Conservation (phyloP, 257 asterid genomes). For the Ophiorrhiza pumila region DNA sequence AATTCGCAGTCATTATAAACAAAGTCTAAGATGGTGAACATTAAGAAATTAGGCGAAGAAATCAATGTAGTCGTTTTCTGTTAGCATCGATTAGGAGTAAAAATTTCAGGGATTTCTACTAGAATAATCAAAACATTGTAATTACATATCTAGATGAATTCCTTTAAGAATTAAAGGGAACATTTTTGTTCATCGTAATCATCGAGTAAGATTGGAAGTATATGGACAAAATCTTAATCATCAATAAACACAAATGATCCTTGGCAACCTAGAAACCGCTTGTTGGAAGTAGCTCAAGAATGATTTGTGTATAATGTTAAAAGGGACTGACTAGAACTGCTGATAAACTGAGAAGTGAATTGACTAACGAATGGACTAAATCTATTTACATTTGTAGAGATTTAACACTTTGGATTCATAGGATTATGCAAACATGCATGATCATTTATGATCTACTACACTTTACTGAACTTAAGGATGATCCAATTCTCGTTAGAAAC, state of each 20-base stretch:
- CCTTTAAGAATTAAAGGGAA: neutral
- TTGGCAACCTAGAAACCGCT: no score
- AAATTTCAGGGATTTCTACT: neutral
- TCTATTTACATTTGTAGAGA: neutral
- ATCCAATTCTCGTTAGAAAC: neutral
- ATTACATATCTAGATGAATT: conserved; percentile 3
- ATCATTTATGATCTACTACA: no score
- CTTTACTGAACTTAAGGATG: no score
- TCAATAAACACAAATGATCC: no score
- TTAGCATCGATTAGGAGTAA: conserved; percentile 14
- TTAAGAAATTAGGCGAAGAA: conserved; percentile 8
- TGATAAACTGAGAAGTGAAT: neutral
- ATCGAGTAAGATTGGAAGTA: conserved; percentile 1
- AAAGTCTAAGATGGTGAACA: no score
- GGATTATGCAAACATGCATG: no score
- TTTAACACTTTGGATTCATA: neutral
- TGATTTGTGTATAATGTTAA: neutral
- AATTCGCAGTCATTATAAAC: conserved; percentile 1
- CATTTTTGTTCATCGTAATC: conserved; percentile 4
- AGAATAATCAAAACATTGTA: neutral
- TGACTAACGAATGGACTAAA: neutral
- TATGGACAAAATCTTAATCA: neutral
- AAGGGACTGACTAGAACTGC: neutral
- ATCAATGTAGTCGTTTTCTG: conserved; percentile 16
- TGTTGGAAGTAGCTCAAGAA: neutral